Evolutionary conservation across 352 stramenopile genomes (phyloP), one percentile per base, ranked within the genome.

Genomic region (Pythium angustatum): DNA sequence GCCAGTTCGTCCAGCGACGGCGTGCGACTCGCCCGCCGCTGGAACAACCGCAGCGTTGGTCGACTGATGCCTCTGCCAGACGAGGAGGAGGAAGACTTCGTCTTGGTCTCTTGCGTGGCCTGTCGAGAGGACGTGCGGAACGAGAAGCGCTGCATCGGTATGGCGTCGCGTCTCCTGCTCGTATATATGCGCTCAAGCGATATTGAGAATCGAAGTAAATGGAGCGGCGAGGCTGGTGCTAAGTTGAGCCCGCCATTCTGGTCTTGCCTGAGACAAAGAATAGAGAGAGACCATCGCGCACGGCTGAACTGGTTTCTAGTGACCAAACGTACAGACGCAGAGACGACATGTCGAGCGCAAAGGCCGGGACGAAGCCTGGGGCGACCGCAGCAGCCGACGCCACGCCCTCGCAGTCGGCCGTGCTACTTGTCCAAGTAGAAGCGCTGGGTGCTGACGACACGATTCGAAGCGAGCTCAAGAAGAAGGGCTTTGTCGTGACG

Each of bases 401-500:
- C 6, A 62, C 56, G 15, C 47, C 58, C 12, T 28, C 60, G 38
- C 73, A 85, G 50, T 66, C 75, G 4, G 75, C 66, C n/a, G 78
- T 90, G 44, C 55, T 90, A n/a, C 62, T 88, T 10, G 62, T 90
- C 27, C 78, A 85, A 45, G 62, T 73, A 27, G 81, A 90, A 34
- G 78, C 78, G 15, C 73, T 90, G 0, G 68, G 70, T 5, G 58
- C 83, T 2, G 81, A 90, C 60, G 77, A 88, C 51, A 66, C 62
- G 21, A 84, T 90, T 33, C 75, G 81, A 14, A 41, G 53, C 3
- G 77, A 85, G 59, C 74, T 90, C 22, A 74, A 78, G 41, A 64
- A 72, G 12, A 62, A 55, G n/a, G 75, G 75, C 4, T 90, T 85
- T 30, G 26, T 55, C 1, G 64, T 90, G 54, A 76, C 74, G 43